Evolutionary conservation across 495 filamentous ascomycete species (phyloP).

Genomic region (Cercophora samala): DNA sequence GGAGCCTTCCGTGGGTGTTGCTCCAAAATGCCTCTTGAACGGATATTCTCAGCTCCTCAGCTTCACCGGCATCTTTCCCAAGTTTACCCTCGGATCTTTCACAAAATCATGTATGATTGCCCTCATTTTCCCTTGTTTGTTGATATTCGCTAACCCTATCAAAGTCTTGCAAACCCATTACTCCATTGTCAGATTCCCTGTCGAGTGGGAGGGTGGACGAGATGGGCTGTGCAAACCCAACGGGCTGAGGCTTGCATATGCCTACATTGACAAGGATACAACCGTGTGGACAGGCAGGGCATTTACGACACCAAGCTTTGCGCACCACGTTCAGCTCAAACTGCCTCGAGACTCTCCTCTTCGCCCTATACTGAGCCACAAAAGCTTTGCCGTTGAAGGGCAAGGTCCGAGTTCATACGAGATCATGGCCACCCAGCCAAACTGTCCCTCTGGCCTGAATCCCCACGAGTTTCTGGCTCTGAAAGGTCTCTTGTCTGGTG

Average conservation of each 20-base stretch:
- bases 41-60: constrained; percentile 12
- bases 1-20: not conserved
- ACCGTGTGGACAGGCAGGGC: constrained; percentile 35
- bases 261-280: constrained; percentile 29
- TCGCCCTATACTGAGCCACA: constrained; percentile 16
- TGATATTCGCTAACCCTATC: not conserved
- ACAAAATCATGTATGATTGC: constrained; percentile 28
- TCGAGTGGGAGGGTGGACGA: constrained; percentile 22
- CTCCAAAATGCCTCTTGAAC: constrained; percentile 22
- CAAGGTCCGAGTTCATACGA: constrained; percentile 54
- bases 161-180: constrained; percentile 36
- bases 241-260: constrained; percentile 30
- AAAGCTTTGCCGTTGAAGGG: constrained; percentile 12
- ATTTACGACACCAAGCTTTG: constrained; percentile 30
- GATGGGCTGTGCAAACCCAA: constrained; percentile 33
- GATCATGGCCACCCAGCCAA: constrained; percentile 51
- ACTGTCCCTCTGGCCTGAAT: constrained; percentile 46
- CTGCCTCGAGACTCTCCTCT: constrained; percentile 32
- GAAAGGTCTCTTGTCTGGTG: constrained; percentile 47
- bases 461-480: constrained; percentile 51
- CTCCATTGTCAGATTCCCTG: constrained; percentile 22
- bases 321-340: constrained; percentile 38
- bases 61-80: not conserved
- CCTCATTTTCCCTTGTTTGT: not conserved
- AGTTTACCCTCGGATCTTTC: constrained; percentile 32